phyloP scores from a whole-genome alignment of 768 basidiomycete species.

The Postia placenta region DNA sequence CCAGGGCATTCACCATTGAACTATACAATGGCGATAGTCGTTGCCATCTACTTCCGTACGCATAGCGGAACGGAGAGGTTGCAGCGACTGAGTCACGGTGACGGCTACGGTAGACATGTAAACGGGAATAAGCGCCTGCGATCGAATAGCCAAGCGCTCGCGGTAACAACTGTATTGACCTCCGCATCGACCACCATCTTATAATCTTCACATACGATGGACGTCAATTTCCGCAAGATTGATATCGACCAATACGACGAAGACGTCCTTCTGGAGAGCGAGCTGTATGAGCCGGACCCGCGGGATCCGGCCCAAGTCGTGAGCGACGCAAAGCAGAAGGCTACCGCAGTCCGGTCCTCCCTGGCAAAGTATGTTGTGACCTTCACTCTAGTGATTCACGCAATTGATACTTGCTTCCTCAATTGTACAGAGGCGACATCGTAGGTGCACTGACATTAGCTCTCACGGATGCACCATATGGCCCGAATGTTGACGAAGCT shows the following conservation, averaged over 20 bases:
- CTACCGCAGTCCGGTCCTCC: slow-evolving; percentile 61
- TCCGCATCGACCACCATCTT: too few species aligned
- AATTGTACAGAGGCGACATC: slow-evolving; percentile 60
- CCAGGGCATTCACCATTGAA: too few species aligned
- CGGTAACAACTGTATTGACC: too few species aligned
- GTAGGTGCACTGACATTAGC: slow-evolving; percentile 63
- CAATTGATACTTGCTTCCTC: background rate
- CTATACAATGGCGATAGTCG: too few species aligned
- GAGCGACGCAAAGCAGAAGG: slow-evolving; percentile 71
- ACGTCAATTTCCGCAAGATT: slow-evolving; percentile 79
- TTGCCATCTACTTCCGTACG: too few species aligned
- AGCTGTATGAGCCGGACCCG: slow-evolving; percentile 84
- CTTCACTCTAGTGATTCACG: background rate
- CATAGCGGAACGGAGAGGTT: too few species aligned
- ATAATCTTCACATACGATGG: too few species aligned
- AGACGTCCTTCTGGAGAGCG: slow-evolving; percentile 77
- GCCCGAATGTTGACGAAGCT: slow-evolving; percentile 80
- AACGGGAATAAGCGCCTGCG: too few species aligned
- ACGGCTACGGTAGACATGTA: too few species aligned
- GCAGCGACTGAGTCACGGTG: too few species aligned
- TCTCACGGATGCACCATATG: slow-evolving; percentile 83
- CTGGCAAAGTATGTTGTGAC: slow-evolving; percentile 66
- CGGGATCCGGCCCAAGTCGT: slow-evolving; percentile 69
- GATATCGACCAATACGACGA: slow-evolving; percentile 94
- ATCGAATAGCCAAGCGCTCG: too few species aligned